Evolutionary conservation across 1,139 yeast species (phyloP), one percentile per base, ranked within the genome.

Genomic region (Yamadazyma triangularis): DNA sequence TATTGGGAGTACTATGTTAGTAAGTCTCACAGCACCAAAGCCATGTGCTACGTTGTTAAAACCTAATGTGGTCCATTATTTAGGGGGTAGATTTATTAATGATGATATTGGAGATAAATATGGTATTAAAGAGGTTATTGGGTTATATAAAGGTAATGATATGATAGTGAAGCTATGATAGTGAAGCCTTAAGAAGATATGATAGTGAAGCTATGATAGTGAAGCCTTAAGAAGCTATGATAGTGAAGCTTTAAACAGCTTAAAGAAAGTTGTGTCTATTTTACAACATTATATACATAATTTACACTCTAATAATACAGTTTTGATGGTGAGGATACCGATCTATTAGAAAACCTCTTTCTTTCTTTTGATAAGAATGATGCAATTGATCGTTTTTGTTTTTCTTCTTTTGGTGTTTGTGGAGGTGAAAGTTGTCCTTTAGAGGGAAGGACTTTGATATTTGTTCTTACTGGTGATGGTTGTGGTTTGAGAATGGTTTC

Each of bases 21-120:
- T 91, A 7, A 84, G 95, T 31, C 62, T 91, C 33, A 89, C 97
- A 0, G 96, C 96, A 0, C 98, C 98, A 4, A 91, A 91, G 51
- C 94, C 94, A 0, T 88, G 95, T 33, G 77, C 94, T 4, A 48
- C 51, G 27, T 60, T 57, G 38, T 73, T 85, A 40, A 30, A 36
- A 7, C 35, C 38, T 1, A 41, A 40, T 0, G 50, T 57, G 14
- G 51, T 60, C 0, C 98, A 91, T 52, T 91, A 78, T 54, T 69
- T 89, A 25, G 98, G 98, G 1, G 98, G 98, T 2, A 61, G 98
- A 30, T 91, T 91, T 48, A 73, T 91, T 16, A 75, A 78, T 27
- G 51, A 57, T 9, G 62, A 60, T 12, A 70, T 91, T 45, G 96
- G 95, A 0, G 56, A 66, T 27, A 79, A 80, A 52, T 86, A 83